Evolutionary conservation across 257 asterid genomes (phyloP).

Genomic region (Vinca minor): DNA sequence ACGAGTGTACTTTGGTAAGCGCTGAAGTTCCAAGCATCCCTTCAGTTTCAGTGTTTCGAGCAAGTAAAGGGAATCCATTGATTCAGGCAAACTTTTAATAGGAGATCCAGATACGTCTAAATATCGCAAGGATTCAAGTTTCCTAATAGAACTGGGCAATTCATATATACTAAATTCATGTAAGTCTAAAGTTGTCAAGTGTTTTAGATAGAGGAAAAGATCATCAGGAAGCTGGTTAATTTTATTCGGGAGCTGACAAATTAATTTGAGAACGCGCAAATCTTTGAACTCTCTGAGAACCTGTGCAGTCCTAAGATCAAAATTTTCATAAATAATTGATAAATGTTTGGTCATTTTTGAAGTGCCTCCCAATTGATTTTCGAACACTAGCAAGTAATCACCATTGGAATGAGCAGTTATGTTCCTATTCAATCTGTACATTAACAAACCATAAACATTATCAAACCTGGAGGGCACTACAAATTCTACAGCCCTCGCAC

Average conservation of each 20-base stretch:
- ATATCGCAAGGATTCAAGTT: neutral
- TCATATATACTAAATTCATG: neutral
- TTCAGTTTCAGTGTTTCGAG: neutral
- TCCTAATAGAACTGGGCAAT: neutral
- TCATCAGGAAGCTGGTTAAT: neutral
- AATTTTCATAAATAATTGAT: neutral
- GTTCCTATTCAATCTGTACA: neutral
- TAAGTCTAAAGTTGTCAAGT: neutral
- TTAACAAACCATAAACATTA: neutral
- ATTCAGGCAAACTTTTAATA: neutral
- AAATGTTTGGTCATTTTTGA: neutral
- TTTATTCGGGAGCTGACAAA: neutral
- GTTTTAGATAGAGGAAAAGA: neutral
- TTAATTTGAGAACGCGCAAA: neutral
- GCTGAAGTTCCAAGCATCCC: neutral
- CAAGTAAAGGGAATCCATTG: neutral
- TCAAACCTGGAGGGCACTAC: neutral
- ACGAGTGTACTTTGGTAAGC: constrained; percentile 11
- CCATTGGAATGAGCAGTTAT: neutral
- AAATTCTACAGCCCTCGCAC: no score
- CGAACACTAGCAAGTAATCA: neutral
- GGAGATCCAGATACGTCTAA: neutral
- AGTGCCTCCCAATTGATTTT: neutral
- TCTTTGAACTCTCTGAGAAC: neutral
- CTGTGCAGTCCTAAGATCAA: neutral